These are phyloP conservation scores for Xylaria sp. DNA, from an alignment of 2,329 filamentous ascomycete genomes.

Conservation along the genomic window DNA sequence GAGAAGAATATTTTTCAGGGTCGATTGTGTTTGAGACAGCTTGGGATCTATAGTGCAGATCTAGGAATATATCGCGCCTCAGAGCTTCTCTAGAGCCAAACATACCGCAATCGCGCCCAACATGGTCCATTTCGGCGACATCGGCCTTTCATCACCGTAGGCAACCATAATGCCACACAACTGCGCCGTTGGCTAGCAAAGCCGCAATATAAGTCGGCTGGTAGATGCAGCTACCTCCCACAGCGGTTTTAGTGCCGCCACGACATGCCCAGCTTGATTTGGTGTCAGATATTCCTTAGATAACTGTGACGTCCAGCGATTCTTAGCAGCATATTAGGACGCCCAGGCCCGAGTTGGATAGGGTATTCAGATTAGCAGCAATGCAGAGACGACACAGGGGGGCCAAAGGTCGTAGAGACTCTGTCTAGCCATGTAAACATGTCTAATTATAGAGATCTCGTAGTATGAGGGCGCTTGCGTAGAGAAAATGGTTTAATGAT, in stretches of 20 bases:
- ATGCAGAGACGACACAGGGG: constrained; percentile 40
- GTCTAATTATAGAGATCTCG: not conserved
- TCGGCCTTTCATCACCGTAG: constrained; percentile 38
- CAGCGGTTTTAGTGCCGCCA: constrained; percentile 37
- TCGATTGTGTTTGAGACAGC: constrained; percentile 3
- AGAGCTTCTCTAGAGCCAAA: constrained; percentile 12
- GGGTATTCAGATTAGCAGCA: constrained; percentile 43
- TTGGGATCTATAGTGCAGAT: not conserved
- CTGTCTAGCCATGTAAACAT: constrained; percentile 20
- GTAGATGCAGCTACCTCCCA: constrained; percentile 39
- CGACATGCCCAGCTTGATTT: constrained; percentile 38
- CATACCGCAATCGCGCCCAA: constrained; percentile 27
- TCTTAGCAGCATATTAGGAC: constrained; percentile 44
- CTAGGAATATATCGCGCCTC: not conserved
- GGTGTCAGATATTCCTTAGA: constrained; percentile 39
- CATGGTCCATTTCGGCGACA: constrained; percentile 43
- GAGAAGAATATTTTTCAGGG: constrained; percentile 24
- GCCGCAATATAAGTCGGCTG: constrained; percentile 34
- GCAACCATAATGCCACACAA: constrained; percentile 39
- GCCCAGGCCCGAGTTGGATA: constrained; percentile 39
- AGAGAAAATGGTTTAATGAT: not conserved
- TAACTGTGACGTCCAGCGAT: constrained; percentile 38
- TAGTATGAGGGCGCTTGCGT: not conserved
- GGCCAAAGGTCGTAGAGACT: constrained; percentile 38
- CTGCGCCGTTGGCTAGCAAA: constrained; percentile 36